Conservation (phyloP, 192 early-diverging fungal genomes). For the Funneliformis mosseae region DNA sequence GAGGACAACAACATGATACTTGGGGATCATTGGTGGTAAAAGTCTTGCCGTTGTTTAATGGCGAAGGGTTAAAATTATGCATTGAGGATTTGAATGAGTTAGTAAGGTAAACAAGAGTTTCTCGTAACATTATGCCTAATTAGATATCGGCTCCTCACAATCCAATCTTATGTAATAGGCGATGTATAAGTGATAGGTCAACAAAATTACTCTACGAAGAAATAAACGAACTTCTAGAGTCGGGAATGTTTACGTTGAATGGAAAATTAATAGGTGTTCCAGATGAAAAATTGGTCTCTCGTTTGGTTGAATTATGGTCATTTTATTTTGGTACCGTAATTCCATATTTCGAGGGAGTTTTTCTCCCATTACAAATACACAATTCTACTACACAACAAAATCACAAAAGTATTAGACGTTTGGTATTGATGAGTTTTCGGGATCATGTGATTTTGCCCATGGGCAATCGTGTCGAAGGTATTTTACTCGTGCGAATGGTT, state of each 20-base stretch:
- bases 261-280: slow-evolving; percentile 66
- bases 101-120: slow-evolving; percentile 54
- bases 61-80: slow-evolving; percentile 74
- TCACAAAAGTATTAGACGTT: slow-evolving; percentile 47
- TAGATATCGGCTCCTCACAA: no score
- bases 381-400: background rate
- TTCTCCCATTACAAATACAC: slow-evolving; percentile 69
- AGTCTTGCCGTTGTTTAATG: slow-evolving; percentile 86
- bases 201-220: slow-evolving; percentile 53
- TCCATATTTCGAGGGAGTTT: slow-evolving; percentile 85
- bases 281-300: slow-evolving; percentile 65
- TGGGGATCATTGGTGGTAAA: slow-evolving; percentile 75
- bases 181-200: slow-evolving; percentile 47
- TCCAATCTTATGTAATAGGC: slow-evolving; percentile 32
- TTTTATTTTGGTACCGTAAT: slow-evolving; percentile 81
- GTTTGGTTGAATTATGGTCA: slow-evolving; percentile 77
- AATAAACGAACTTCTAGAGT: slow-evolving; percentile 58
- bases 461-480: slow-evolving; percentile 65
- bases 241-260: slow-evolving; percentile 68
- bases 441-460: slow-evolving; percentile 69
- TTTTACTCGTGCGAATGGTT: background rate
- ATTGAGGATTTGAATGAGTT: slow-evolving; percentile 87
- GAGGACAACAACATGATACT: slow-evolving; percentile 44
- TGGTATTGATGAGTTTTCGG: slow-evolving; percentile 66
- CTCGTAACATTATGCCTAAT: background rate